A percentile compares a stretch with the other conserved stretches of the same genome.
Evolutionary conservation across 2,329 filamentous ascomycete genomes (phyloP).

Genomic region (Neofusicoccum ribis): DNA sequence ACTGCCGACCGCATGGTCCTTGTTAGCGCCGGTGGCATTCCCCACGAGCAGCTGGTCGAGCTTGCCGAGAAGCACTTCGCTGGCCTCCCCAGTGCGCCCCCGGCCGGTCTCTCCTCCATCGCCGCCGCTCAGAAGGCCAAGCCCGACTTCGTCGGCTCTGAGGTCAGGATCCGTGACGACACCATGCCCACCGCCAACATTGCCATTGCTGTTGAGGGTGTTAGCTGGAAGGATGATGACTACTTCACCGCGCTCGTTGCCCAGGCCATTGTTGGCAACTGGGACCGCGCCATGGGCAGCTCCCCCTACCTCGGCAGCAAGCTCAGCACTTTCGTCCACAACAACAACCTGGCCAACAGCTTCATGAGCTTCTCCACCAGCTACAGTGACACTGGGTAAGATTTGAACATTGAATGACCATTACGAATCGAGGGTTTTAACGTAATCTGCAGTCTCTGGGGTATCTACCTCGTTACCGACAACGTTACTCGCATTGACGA

Average conservation of each 20-base stretch:
- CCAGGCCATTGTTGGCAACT: slow-evolving; percentile 99
- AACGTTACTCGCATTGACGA: slow-evolving; percentile 86
- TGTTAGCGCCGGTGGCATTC: slow-evolving; percentile 89
- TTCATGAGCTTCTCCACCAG: slow-evolving; percentile 99
- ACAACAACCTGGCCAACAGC: slow-evolving; percentile 96
- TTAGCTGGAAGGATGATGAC: slow-evolving; percentile 98
- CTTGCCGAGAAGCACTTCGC: slow-evolving; percentile 96
- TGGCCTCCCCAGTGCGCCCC: slow-evolving; percentile 71
- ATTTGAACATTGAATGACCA: slow-evolving; percentile 19
- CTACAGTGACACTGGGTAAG: slow-evolving; percentile 98
- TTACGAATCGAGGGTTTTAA: slow-evolving; percentile 16
- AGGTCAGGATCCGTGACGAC: slow-evolving; percentile 93
- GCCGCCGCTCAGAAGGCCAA: slow-evolving; percentile 77
- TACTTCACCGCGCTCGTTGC: slow-evolving; percentile 98
- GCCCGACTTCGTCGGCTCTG: slow-evolving; percentile 95
- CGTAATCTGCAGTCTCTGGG: slow-evolving; percentile 75
- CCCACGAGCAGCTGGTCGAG: slow-evolving; percentile 90
- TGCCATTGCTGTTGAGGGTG: slow-evolving; percentile 97
- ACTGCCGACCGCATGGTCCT: slow-evolving; percentile 99
- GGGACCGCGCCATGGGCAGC: slow-evolving; percentile 98
- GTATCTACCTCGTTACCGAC: slow-evolving; percentile 97
- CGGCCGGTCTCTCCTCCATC: slow-evolving; percentile 70
- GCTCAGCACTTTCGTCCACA: slow-evolving; percentile 90
- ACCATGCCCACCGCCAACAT: slow-evolving; percentile 96
- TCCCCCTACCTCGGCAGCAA: slow-evolving; percentile 97